Conservation (phyloP, 805 yeast species). For the Metschnikowia cubensis region DNA sequence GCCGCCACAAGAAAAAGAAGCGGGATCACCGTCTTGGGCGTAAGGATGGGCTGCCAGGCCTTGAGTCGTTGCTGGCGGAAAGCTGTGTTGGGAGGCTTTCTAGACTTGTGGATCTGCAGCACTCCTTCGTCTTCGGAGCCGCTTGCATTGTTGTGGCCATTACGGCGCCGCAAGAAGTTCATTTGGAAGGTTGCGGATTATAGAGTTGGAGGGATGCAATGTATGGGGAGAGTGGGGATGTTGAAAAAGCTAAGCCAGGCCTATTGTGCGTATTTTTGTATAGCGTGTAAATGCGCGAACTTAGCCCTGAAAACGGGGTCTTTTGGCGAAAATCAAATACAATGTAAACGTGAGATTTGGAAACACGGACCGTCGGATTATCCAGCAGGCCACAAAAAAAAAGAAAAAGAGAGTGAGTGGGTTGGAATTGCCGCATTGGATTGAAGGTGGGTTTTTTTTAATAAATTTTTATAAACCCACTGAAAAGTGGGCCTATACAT, state of each 20-base stretch:
- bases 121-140: conserved; percentile 14
- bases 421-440: too few relatives aligned
- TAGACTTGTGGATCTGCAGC: conserved; percentile 24
- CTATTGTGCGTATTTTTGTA: background rate
- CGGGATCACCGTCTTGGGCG: conserved; percentile 89
- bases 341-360: background rate
- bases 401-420: background rate
- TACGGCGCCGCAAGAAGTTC: conserved; percentile 33
- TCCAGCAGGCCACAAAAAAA: background rate
- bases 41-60: conserved; percentile 82
- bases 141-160: conserved; percentile 19
- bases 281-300: background rate
- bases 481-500: too few relatives aligned
- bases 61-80: conserved; percentile 71
- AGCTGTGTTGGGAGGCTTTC: conserved; percentile 60
- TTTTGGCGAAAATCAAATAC: background rate
- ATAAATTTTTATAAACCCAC: too few relatives aligned
- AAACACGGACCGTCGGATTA: background rate
- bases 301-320: background rate
- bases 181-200: background rate
- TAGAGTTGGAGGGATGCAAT: background rate
- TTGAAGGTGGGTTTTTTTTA: too few relatives aligned
- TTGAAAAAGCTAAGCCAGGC: background rate
- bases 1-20: conserved; percentile 68
- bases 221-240: background rate